Conservation (phyloP, 768 basidiomycete species). For the Russula vinacea region DNA sequence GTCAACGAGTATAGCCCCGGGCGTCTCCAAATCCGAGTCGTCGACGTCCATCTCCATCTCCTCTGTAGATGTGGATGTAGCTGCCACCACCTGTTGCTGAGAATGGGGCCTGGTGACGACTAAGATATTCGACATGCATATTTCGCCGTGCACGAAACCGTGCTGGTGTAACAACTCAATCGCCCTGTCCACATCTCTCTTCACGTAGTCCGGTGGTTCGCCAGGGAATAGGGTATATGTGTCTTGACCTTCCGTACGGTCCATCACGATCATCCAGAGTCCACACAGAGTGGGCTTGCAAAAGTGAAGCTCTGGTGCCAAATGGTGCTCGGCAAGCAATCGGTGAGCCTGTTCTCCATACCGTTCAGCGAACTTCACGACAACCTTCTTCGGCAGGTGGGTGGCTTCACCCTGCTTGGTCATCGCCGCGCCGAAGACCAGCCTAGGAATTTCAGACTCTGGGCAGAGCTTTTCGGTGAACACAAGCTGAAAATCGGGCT, state of each 20-base stretch:
- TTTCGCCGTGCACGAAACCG: neutral
- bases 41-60: neutral
- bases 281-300: neutral
- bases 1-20: neutral
- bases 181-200: neutral
- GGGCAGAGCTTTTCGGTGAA: neutral
- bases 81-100: neutral
- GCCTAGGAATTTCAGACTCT: neutral
- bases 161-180: neutral
- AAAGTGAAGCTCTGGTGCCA: neutral
- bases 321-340: neutral
- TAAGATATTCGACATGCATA: neutral
- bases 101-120: neutral
- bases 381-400: neutral
- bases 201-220: neutral
- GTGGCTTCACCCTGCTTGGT: neutral
- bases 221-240: neutral
- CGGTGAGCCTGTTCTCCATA: neutral
- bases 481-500: neutral
- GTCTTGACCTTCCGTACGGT: neutral
- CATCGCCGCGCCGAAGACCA: neutral
- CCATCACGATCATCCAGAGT: neutral
- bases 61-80: neutral
- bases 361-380: neutral
- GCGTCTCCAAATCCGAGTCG: neutral